Evolutionary conservation across 2,329 filamentous ascomycete species (phyloP).

Genomic region (Hypoxylon sp.): DNA sequence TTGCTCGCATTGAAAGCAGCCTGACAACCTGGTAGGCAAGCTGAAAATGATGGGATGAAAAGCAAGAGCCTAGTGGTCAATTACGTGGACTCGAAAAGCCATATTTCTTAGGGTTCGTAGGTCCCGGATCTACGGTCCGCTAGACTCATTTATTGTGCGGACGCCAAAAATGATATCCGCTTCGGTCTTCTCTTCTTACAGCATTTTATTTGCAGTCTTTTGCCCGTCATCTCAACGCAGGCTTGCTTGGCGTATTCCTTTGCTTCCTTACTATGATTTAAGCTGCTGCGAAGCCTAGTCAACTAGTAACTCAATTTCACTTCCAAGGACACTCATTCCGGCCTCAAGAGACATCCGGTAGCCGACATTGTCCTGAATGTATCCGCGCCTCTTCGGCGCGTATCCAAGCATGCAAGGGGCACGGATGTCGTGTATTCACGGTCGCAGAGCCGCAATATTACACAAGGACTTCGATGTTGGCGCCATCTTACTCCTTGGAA

Average conservation of each 20-base stretch:
- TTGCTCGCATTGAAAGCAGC: slow-evolving; percentile 17
- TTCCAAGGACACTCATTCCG: slow-evolving; percentile 3
- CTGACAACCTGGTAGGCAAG: slow-evolving; percentile 11
- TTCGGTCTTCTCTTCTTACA: background rate
- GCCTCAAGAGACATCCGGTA: background rate
- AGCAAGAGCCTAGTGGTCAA: slow-evolving; percentile 11
- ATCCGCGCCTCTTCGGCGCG: slow-evolving; percentile 11
- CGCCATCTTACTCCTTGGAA: background rate
- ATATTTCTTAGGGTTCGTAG: slow-evolving; percentile 10
- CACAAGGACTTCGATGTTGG: background rate
- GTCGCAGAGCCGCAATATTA: slow-evolving; percentile 31
- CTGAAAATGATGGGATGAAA: slow-evolving; percentile 31
- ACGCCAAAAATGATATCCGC: background rate
- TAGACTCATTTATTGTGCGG: slow-evolving; percentile 6
- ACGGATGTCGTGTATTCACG: slow-evolving; percentile 3
- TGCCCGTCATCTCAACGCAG: background rate
- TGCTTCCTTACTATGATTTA: background rate
- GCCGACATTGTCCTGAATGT: background rate
- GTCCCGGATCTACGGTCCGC: slow-evolving; percentile 37
- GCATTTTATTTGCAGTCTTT: slow-evolving; percentile 12
- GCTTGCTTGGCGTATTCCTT: slow-evolving; percentile 3
- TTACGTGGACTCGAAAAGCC: slow-evolving; percentile 8
- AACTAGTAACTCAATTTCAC: background rate
- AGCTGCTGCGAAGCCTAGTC: background rate
- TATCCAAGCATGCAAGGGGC: slow-evolving; percentile 25